Percentiles rank a stretch among this genome's conserved stretches.
phyloP scores from a whole-genome alignment of 2,329 filamentous ascomycete genomes.

The Aspergillus latus region DNA sequence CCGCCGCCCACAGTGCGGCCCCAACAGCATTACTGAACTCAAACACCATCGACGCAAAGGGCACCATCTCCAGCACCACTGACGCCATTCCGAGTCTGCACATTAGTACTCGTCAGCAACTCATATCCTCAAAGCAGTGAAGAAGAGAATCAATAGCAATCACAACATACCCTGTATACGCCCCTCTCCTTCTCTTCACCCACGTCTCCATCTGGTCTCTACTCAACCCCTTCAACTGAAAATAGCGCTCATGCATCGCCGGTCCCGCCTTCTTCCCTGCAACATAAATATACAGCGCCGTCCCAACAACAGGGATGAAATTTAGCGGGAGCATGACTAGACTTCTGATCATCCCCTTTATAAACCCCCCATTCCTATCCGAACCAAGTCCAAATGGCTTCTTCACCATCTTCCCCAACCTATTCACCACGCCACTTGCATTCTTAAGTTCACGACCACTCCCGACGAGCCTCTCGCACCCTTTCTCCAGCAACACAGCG shows the following conservation, averaged over 20 bases:
- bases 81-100: constrained; percentile 68
- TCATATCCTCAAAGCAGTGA: constrained; percentile 1
- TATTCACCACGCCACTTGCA: constrained; percentile 38
- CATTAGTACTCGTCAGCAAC: constrained; percentile 2
- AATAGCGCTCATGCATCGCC: constrained; percentile 66
- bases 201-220: constrained; percentile 64
- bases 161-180: constrained; percentile 73
- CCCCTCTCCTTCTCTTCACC: constrained; percentile 67
- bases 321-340: constrained; percentile 87
- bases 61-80: constrained; percentile 80
- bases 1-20: constrained; percentile 90
- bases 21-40: constrained; percentile 90
- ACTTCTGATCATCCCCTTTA: constrained; percentile 66
- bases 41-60: constrained; percentile 78
- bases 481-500: constrained; percentile 60
- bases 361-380: constrained; percentile 45
- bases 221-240: constrained; percentile 85
- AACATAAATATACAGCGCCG: constrained; percentile 72
- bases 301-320: constrained; percentile 87
- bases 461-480: constrained; percentile 63
- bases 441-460: constrained; percentile 52
- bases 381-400: constrained; percentile 47
- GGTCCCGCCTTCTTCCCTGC: constrained; percentile 64
- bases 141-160: background rate
- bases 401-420: constrained; percentile 58